Evolutionary conservation across 1,284 basidiomycete species (phyloP), one percentile per base, ranked within the genome.

Genomic region (Marasmius oreades): DNA sequence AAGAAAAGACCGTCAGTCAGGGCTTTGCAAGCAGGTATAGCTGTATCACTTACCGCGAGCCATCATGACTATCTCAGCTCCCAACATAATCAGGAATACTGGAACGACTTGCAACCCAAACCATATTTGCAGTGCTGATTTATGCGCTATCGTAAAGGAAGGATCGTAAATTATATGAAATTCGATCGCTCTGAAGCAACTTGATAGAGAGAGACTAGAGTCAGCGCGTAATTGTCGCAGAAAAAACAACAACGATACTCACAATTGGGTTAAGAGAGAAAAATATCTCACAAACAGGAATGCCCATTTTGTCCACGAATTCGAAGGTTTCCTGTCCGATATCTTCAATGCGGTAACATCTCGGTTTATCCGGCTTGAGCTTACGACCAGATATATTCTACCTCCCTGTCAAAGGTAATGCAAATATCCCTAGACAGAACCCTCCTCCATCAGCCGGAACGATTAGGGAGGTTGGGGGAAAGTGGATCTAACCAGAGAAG

Each of bases 241-340:
- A 52, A 20, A 45, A 8, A 22, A 44, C 28, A 22, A 24, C 22
- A 20, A 11, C 23, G 14, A 12, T 22, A 51, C 59, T 51, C 39
- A 64, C 64, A 66, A 26, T 23, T 62, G 61, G 18, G 55, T 50
- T 10, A 52, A 53, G 11, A 66, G 56, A 24, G 64, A 52, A 46
- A 64, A 63, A 47, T 66, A 66, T 2, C 64, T 63, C 53, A 62
- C 57, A 43, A 66, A 59, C 12, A 66, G 51, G 53, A 61, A 66
- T 3, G 53, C 56, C 56, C 58, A 56, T 59, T 64, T 66, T 24
- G 64, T 58, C 64, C 64, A 66, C 4, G 62, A 57, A 22, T 51
- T 59, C 28, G 51, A 51, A 23, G 64, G 63, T 52, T 66, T 64
- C 20, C 63, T 66, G 52, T 33, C 10, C 12, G 46, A 53, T 12